Base-by-base conservation (phyloP, 495 filamentous ascomycete genomes). In the Rhizodiscina lignyota region DNA sequence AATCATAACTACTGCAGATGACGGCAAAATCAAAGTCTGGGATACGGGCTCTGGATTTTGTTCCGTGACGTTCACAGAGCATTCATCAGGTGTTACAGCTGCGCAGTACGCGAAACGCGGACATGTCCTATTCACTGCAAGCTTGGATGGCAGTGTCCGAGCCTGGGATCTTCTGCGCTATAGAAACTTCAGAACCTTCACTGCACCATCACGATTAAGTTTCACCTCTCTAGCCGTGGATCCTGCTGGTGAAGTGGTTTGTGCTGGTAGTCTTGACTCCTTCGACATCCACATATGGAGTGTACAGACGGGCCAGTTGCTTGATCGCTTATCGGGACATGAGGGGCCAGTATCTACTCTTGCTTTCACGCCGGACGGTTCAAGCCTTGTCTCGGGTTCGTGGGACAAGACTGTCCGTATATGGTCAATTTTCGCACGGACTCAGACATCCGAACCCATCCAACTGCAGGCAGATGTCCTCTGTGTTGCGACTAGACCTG, bases 201-300 rank as follows among this genome's bases (percentile, higher is more conserved):
- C 87, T 17, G 85, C 91, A 2, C 82, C 91, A 19, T 83, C 82
- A 30, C 68, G 87, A 29, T 57, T 97, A 11, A 87, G 84, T 4
- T 97, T 97, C 55, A 84, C 84, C 4, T 91, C 76, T 38, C 61
- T 97, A 38, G 84, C 89, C 8, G 85, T 96, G n/a, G 91, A 97
- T 47, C 89, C 89, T 3, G 87, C 80, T 43, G 87, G 87, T 35
- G 89, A 97, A 51, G 77, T 97, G 5, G 75, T 97, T 22, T 94
- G 87, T 44, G 89, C 89, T 5, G 89, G 91, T 1, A 94, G 85
- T 19, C 64, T 91, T 10, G 89, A 94, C 53, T 91, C 83, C 16
- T 96, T 96, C 44, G 85, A 96, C 54, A 83, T 97, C 30, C 84
- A 96, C 50, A 76, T 94, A 28, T 97, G 89, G 89, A 93, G 83